Conservation (phyloP, 2,329 filamentous ascomycete genomes). For the Metarhizium robertsii region DNA sequence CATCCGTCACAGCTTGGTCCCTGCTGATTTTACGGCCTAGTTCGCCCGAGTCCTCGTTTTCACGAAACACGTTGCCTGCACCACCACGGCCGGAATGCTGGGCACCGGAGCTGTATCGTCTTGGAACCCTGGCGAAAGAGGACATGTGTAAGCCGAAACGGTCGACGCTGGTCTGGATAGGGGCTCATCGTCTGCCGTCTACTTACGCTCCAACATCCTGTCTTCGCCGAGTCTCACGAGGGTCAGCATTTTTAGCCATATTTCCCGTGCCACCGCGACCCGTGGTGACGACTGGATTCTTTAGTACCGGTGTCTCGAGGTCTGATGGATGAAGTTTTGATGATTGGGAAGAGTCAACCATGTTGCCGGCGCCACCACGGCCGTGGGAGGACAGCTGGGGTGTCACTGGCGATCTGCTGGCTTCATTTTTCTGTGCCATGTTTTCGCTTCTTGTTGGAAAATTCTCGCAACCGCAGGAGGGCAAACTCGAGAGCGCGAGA, state of each 20-base stretch:
- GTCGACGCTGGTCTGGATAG: slow-evolving; percentile 4
- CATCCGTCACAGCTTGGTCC: slow-evolving; percentile 23
- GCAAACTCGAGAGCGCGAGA: not conserved
- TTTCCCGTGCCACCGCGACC: slow-evolving; percentile 83
- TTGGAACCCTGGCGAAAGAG: slow-evolving; percentile 34
- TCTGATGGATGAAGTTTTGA: slow-evolving; percentile 50
- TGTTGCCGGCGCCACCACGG: slow-evolving; percentile 72
- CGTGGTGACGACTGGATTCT: slow-evolving; percentile 76
- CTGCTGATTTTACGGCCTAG: slow-evolving; percentile 18
- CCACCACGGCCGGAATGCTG: slow-evolving; percentile 67
- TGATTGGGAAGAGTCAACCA: slow-evolving; percentile 43
- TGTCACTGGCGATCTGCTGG: slow-evolving; percentile 11
- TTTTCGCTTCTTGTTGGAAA: not conserved
- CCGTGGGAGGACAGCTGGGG: slow-evolving; percentile 52
- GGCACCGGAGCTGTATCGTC: slow-evolving; percentile 47
- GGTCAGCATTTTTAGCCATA: slow-evolving; percentile 68
- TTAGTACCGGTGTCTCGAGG: slow-evolving; percentile 74
- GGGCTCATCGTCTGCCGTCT: not conserved
- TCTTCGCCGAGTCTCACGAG: slow-evolving; percentile 61
- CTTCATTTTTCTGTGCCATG: slow-evolving; percentile 1
- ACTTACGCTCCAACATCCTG: slow-evolving; percentile 74
- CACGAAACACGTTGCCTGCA: slow-evolving; percentile 59
- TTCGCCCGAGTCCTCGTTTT: slow-evolving; percentile 30
- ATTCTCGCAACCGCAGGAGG: not conserved
- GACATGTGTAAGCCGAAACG: not conserved